Conservation (phyloP, 2,329 filamentous ascomycete species). For the Fusarium annulatum region DNA sequence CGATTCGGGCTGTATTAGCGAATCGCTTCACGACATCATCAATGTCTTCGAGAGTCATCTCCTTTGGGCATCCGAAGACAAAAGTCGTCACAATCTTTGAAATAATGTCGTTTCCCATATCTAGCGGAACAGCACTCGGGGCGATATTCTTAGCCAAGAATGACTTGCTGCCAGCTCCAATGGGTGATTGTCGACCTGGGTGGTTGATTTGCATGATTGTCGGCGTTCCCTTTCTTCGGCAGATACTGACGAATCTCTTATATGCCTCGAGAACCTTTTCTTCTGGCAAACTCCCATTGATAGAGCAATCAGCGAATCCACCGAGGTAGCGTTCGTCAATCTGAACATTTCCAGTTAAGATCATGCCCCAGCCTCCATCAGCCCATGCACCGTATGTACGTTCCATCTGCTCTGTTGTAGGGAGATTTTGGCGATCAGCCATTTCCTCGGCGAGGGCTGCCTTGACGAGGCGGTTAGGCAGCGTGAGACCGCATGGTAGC, state of each 20-base stretch:
- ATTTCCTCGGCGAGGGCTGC: constrained; percentile 63
- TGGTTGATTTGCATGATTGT: constrained; percentile 60
- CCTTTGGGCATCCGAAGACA: constrained; percentile 65
- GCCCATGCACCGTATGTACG: constrained; percentile 65
- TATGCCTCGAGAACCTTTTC: constrained; percentile 51
- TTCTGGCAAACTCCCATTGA: constrained; percentile 40
- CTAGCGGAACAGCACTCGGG: constrained; percentile 56
- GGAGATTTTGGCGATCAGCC: constrained; percentile 55
- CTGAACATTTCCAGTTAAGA: constrained; percentile 63
- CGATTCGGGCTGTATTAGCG: constrained; percentile 61
- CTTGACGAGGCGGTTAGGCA: constrained; percentile 66
- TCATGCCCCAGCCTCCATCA: constrained; percentile 62
- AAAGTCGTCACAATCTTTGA: constrained; percentile 48
- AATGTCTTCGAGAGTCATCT: constrained; percentile 66
- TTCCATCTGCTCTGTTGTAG: constrained; percentile 53
- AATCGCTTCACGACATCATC: constrained; percentile 63
- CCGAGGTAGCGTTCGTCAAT: constrained; percentile 55
- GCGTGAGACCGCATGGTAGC: constrained; percentile 64
- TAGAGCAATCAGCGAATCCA: constrained; percentile 47
- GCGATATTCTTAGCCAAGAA: constrained; percentile 55
- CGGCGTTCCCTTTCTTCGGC: constrained; percentile 49
- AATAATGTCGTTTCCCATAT: constrained; percentile 54
- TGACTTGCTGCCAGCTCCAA: constrained; percentile 51
- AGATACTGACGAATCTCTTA: constrained; percentile 51
- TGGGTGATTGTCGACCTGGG: constrained; percentile 58